Base-by-base conservation (phyloP, 2,329 filamentous ascomycete genomes). In the Cladosporium sp. region DNA sequence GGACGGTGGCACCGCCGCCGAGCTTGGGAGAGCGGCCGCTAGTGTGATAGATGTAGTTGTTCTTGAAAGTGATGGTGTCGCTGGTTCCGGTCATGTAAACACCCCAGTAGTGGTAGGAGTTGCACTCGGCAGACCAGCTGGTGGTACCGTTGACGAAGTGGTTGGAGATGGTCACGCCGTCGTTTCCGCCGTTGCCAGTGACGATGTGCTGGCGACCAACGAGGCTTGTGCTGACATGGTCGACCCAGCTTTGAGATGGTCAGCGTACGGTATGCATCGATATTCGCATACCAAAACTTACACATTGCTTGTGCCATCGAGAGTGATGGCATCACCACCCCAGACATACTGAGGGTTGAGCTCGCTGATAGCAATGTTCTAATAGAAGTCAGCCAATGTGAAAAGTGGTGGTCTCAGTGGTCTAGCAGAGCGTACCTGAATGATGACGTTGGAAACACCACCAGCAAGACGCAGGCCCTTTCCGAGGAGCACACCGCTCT, bases 201-300 rank as follows among this genome's bases (percentile, higher is more conserved):
- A 86, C 84, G 50, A 85, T 80, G 74, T 84, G 80, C 72, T 86
- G 83, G 49, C 84, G 82, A 54, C 81, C 82, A 63, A 85, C 81
- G 45, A 81, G 78, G 54, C 30, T 34, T 11, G 30, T 34, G n/a
- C 14, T 28, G 6, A 45, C 42, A 12, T 30, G 17, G 20, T 45
- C 42, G 22, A 45, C 28, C 42, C 42, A 45, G 42, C 37, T 17
- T 39, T 6, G 37, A 39, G 14, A 39, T 39, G 2, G 19, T 43
- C 25, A 34, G 47, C 25, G 9, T n/a, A n/a, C n/a, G n/a, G n/a
- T n/a, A n/a, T n/a, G n/a, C n/a, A n/a, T n/a, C n/a, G n/a, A n/a
- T n/a, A n/a, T n/a, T n/a, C n/a, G n/a, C n/a, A n/a, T n/a, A n/a
- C n/a, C n/a, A n/a, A n/a, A n/a, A n/a, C n/a, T n/a, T 72, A 75